Percentiles rank a stretch among this genome's conserved stretches.
Conservation (phyloP, 176 grass and related monocot species). For the Lolium rigidum region DNA sequence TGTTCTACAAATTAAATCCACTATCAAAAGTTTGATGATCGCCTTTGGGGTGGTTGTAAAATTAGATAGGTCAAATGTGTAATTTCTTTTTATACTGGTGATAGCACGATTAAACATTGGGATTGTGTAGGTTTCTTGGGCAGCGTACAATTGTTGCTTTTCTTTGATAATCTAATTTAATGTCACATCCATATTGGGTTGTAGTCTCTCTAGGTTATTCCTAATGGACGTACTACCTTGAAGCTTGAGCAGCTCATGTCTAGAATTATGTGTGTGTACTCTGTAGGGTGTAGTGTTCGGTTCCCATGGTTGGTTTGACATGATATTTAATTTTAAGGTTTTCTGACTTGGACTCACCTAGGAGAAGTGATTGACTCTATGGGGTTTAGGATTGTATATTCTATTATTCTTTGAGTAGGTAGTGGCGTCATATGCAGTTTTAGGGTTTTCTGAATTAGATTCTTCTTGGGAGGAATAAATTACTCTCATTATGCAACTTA, state of each 20-base stretch:
- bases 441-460: not conserved
- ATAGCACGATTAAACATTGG: not conserved
- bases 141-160: not conserved
- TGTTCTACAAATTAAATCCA: not conserved
- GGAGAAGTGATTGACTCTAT: not conserved
- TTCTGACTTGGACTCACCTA: not conserved
- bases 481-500: not conserved
- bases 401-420: not conserved
- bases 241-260: not conserved
- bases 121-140: not conserved
- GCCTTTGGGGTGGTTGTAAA: not conserved
- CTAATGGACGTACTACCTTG: not conserved
- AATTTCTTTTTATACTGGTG: not conserved
- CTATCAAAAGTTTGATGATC: not conserved
- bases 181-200: not conserved
- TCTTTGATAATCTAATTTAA: not conserved
- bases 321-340: not conserved
- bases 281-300: not conserved
- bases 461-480: conserved; percentile 1
- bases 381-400: not conserved
- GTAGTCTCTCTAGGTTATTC: not conserved
- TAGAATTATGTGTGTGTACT: not conserved
- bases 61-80: not conserved
- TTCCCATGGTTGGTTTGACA: not conserved
- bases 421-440: not conserved